A percentile compares a stretch with the other conserved stretches of the same genome.
Conservation (phyloP, 83 land plant species). For the Isoetes engelmannii region DNA sequence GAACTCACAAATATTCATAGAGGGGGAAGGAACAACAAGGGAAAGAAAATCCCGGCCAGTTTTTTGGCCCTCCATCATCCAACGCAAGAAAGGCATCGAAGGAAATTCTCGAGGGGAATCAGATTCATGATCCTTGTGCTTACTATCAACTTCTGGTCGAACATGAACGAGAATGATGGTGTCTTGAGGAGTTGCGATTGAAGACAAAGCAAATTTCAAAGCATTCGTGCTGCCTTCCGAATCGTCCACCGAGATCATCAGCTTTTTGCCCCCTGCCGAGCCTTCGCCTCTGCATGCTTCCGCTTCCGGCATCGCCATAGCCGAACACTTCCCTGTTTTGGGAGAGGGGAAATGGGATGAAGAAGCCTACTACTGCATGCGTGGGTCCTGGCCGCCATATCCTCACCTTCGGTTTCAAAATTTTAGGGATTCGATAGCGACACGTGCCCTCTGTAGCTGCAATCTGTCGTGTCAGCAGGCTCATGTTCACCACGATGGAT, state of each 20-base stretch:
- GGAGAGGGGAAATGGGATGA: too few species aligned
- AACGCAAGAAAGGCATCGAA: too few species aligned
- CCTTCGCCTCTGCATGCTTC: neutral
- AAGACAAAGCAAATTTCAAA: neutral
- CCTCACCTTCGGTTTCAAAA: too few species aligned
- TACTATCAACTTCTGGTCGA: neutral
- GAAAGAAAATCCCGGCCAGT: neutral
- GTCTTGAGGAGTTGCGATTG: neutral
- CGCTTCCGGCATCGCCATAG: neutral
- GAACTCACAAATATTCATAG: neutral
- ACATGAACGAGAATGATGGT: conserved; percentile 2
- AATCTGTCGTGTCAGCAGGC: too few species aligned
- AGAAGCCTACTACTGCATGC: too few species aligned
- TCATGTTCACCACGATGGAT: too few species aligned
- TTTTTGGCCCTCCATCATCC: too few species aligned
- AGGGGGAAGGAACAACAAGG: neutral
- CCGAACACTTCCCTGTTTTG: neutral
- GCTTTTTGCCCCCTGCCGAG: neutral
- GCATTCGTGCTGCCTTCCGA: neutral
- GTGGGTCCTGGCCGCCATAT: too few species aligned
- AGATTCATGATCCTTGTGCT: neutral
- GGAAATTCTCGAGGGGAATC: too few species aligned
- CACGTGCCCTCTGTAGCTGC: too few species aligned
- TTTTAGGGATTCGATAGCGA: too few species aligned
- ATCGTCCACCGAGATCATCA: conserved; percentile 1